Base-by-base conservation (phyloP, 345 rosid species). In the Acer saccharum region DNA sequence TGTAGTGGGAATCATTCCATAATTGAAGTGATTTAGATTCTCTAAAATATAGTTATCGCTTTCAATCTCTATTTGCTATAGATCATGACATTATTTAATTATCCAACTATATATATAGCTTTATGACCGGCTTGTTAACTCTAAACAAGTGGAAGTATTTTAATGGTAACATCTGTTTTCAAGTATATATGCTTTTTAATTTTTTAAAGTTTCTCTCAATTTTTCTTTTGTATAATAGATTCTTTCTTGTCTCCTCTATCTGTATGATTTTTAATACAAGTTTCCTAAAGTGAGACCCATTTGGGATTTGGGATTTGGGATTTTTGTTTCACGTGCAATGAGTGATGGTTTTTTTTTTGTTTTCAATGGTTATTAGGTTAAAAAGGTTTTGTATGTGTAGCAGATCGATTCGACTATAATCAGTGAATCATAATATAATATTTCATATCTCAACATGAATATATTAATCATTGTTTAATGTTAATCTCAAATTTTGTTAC, bases 281-380 rank as follows among this genome's bases (percentile, higher is more conserved):
- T 75, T 50, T 75, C 71, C 77, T n/a, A 7, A 50, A 18, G 17
- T 18, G 48, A 75, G 77, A 65, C 77, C 39, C 76, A 4, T 4
- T 35, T 35, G 39, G 39, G 39, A 10, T 43, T 73, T 35, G 39
- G 39, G 39, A 10, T 43, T 73, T 60, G 76, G 39, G 25, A 61
- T 62, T 16, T 23, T 73, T 12, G 29, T 25, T 57, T 17, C 10
- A 18, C 62, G n/a, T 57, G 55, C 55, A 57, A 57, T 57, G 7
- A 57, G 23, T 57, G 21, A 57, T 57, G 62, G 62, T 7, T 57
- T 57, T 57, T 1, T n/a, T 20, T 16, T 27, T 70, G 63, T 52
- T 27, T 25, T 60, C n/a, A 39, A 64, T 39, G 29, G 35, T 32
- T 32, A 72, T 41, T 18, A 55, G 64, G 58, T 69, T 69, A 0